Percentiles rank a stretch among this genome's conserved stretches.
Conservation (phyloP, 2,329 filamentous ascomycete species). For the Hymenoscyphus occultus region DNA sequence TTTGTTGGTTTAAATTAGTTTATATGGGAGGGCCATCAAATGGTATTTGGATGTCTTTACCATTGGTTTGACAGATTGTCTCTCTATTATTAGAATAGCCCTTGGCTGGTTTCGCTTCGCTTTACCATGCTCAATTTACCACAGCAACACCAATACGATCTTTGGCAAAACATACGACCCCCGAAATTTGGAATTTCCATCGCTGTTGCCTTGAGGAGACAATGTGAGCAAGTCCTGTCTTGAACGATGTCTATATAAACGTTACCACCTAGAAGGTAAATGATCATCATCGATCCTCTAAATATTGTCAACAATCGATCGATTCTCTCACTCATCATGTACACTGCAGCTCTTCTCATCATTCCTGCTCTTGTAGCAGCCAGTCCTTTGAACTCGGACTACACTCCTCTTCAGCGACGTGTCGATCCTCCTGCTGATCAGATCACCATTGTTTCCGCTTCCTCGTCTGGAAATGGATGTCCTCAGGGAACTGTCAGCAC, state of each 20-base stretch:
- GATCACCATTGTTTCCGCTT: conserved; percentile 21
- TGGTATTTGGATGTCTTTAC: not conserved
- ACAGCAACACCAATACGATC: conserved; percentile 8
- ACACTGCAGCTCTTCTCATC: conserved; percentile 18
- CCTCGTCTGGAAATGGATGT: conserved; percentile 24
- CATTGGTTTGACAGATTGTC: conserved; percentile 6
- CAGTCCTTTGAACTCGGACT: conserved; percentile 13
- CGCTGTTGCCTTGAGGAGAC: conserved; percentile 6
- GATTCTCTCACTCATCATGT: conserved; percentile 17
- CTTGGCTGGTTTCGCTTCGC: not conserved
- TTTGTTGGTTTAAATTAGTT: conserved; percentile 15
- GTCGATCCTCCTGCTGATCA: not conserved
- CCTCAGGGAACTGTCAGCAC: conserved; percentile 22
- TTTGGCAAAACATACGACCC: conserved; percentile 13
- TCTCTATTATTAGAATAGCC: conserved; percentile 12
- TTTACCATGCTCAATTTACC: conserved; percentile 5
- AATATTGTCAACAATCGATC: conserved; percentile 8
- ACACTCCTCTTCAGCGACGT: conserved; percentile 9
- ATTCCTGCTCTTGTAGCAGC: conserved; percentile 22
- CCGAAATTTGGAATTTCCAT: conserved; percentile 4
- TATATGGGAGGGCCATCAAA: conserved; percentile 12
- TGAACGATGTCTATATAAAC: conserved; percentile 19
- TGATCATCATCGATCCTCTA: conserved; percentile 9
- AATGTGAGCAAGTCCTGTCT: not conserved
- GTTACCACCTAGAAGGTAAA: conserved; percentile 1